Base-by-base conservation (phyloP, 2,329 filamentous ascomycete species). In the Aspergillus sp. region DNA sequence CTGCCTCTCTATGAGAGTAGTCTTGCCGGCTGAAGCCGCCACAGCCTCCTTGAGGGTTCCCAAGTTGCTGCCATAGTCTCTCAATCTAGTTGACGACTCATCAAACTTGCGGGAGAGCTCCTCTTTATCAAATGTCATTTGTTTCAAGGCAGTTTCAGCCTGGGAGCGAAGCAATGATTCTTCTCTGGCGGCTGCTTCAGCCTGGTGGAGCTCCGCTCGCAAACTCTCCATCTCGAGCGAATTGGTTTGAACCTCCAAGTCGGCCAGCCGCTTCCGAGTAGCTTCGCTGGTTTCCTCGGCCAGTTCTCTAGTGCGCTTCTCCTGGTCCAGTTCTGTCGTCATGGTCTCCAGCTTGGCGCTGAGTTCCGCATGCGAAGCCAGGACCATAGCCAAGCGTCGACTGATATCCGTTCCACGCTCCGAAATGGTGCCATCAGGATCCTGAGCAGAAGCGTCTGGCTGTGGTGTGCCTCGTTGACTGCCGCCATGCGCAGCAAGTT, bases 271-370 rank as follows among this genome's bases (percentile, higher is more conserved):
- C 66, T 83, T 86, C 64, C 95, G 86, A 2, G 90, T 85, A 22
- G 88, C 87, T 56, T 84, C 83, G 4, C 86, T 79, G 2, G 88
- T 94, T 50, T 96, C 91, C 61, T 98, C 93, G 0, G 93, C 90
- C 12, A 96, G 74, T 60, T 89, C 84, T 44, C 89, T 82, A 4
- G 88, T 85, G 51, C 81, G 85, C 62, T 78, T 88, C 69, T 98
- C 94, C 0, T 88, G 82, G 27, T 89, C 83, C 1, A 95, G 74
- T 49, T 96, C 89, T 3, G 77, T 71, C 19, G 75, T 79, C 44
- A 88, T 64, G 15, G 80, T 77, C 38, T 93, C 86, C 1, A 95
- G 67, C 52, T 83, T 85, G n/a, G 80, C 77, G 54, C 86, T 85
- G n/a, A 96, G 74, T 50, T 94, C 89, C 47, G 82, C 84, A 53